Base-by-base conservation (phyloP, 768 basidiomycete species). In the Russula vinacea region DNA sequence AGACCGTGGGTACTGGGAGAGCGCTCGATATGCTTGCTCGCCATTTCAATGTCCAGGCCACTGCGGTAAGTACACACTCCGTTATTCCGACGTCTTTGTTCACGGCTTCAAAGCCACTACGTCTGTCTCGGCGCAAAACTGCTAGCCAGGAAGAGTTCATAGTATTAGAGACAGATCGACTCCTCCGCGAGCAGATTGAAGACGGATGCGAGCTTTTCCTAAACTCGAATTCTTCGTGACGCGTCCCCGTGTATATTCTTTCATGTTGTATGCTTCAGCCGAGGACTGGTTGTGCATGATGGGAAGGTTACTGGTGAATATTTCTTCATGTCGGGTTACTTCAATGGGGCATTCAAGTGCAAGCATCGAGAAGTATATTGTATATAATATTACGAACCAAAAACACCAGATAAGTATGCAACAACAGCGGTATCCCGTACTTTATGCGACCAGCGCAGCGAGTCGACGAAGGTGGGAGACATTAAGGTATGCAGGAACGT, bases 401-500 rank as follows among this genome's bases (percentile, higher is more conserved):
- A 44, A 61, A 33, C 55, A 57, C 55, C 37, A 39, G 55, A 49
- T 61, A 65, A 61, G 50, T 65, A 65, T 56, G 50, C 47, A 61
- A 57, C 29, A 50, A 17, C 32, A 37, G 32, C 29, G 55, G 35
- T 56, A 51, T 39, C 64, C n/a, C 54, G 9, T 52, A 52, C 44
- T 71, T 83, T 53, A 90, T 75, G 89, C 87, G 69, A 94, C 92
- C 70, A 94, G 79, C 69, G 92, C 90, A 66, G 92, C 92, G 72
- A 94, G 80, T 69, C 92, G 86, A 70, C 93, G 84, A 68, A 95
- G 81, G 77, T 94, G 92, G 39, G 92, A 88, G 62, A 94, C 89
- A 71, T 89, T 93, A 71, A 95, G 83, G 72, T 93, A 94, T 70
- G 92, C 89, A 44, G 93, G 93, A 32, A 95, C 91, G 71, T 95